Base-by-base conservation (phyloP, 345 rosid genomes). In the Euphorbia peplus region DNA sequence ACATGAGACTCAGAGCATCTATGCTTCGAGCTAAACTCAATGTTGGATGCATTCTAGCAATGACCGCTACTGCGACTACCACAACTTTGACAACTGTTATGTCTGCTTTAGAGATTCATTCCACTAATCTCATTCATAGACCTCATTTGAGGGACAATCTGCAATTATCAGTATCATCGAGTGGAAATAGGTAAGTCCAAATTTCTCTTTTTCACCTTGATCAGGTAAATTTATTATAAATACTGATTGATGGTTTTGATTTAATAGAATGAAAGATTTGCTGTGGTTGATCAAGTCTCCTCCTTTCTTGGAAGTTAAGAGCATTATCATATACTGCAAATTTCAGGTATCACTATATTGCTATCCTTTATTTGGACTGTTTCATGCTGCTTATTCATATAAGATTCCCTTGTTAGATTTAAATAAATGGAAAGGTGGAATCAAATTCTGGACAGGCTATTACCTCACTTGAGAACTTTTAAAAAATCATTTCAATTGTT, bases 261-360 rank as follows among this genome's bases (percentile, higher is more conserved):
- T 58, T 75, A 22, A 66, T 71, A 95, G 99, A 82, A 69, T 83
- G 93, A 95, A 95, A 87, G 96, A 89, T 79, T 79, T 95, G 63
- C 78, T 95, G 76, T 57, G 19, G 67, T 61, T 95, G 79, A 83
- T 89, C 56, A 88, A 79, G 78, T 89, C 97, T 71, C 76, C 82
- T 74, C 91, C 87, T 44, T 89, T 80, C 54, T 53, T n/a, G 39
- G 87, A 91, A 77, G 85, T 81, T 66, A 67, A 74, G 55, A 95
- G 99, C 82, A 88, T 88, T 76, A 95, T 93, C 68, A 73, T 91
- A 25, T 93, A 93, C 84, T 95, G 99, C 89, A 95, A 91, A 79
- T 91, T 95, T 83, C 97, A 95, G 95, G 99, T 91, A 73, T 44
- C 18, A 61, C 47, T 42, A 35, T 70, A n/a, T 46, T 58, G 50